Evolutionary conservation across 108 stramenopile species (phyloP), one percentile per base, ranked within the genome.

Genomic region (Nitzschia sp.): DNA sequence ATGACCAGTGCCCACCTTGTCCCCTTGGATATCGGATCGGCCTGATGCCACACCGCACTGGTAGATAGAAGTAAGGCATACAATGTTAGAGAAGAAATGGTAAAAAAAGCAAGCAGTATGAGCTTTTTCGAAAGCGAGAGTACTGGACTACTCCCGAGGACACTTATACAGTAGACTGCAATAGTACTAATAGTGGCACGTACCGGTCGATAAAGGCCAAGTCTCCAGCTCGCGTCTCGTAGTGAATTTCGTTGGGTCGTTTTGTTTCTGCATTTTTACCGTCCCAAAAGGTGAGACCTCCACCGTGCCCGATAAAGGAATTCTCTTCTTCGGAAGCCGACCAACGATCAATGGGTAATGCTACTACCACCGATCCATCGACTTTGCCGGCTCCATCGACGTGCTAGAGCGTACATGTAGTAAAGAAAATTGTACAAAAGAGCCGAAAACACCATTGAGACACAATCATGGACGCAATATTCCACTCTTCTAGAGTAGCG

Each of bases 1-100:
- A 95, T 95, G 2, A 95, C 93, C 35, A 95, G 70, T 1, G 93
- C 93, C 93, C 93, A 95, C 55, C 93, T 73, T n/a, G 86, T 89
- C 0, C 93, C 93, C 71, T 87, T 89, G 25, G 91, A 89, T 23
- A 95, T 95, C 15, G 93, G 93, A 76, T 95, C 87, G 5, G 93
- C 93, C 66, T 88, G 87, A 61, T 88, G 91, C 88, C 88, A 90
- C 29, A 89, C 87, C 19, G 60, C 60, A 1, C 60, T 65, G 30
- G n/a, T 27, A 29, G 3, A 27, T 8, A 2, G 2, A 41, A 6
- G 38, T 41, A 41, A 41, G 6, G 38, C n/a, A n/a, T n/a, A n/a
- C n/a, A n/a, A n/a, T n/a, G n/a, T n/a, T n/a, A 41, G 13, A 41
- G 13, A 41, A 41, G 38, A 13, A 41, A 13, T 6, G 38, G 38